Conservation (phyloP, 768 basidiomycete genomes). For the Heimioporus sp. region DNA sequence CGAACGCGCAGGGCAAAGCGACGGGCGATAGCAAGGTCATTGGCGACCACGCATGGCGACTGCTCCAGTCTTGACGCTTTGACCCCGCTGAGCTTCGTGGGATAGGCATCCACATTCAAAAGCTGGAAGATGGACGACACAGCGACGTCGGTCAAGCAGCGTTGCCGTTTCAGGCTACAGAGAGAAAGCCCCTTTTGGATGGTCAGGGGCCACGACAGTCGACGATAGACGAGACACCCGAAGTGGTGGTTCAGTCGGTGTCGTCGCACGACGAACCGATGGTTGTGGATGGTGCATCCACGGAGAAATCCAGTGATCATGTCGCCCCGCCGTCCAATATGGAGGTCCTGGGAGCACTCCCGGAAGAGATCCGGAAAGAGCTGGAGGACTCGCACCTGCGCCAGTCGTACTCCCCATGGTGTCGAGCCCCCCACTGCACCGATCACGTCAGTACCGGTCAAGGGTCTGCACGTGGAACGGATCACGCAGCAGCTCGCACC, state of each 20-base stretch:
- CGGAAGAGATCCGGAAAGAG: slow-evolving; percentile 66
- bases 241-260: slow-evolving; percentile 30
- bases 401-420: slow-evolving; percentile 49
- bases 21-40: slow-evolving; percentile 74
- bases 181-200: slow-evolving; percentile 1
- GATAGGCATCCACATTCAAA: slow-evolving; percentile 87
- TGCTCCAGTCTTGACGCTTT: slow-evolving; percentile 71
- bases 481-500: slow-evolving; percentile 64
- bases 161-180: slow-evolving; percentile 51
- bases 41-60: slow-evolving; percentile 71
- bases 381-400: slow-evolving; percentile 65
- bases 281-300: not conserved
- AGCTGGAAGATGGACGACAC: slow-evolving; percentile 58
- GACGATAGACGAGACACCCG: slow-evolving; percentile 5
- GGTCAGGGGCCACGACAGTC: slow-evolving; percentile 1
- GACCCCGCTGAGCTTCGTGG: slow-evolving; percentile 89
- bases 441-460: slow-evolving; percentile 17
- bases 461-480: slow-evolving; percentile 48
- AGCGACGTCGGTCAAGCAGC: slow-evolving; percentile 54
- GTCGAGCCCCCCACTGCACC: slow-evolving; percentile 6
- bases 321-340: slow-evolving; percentile 62
- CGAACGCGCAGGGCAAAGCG: slow-evolving; percentile 58
- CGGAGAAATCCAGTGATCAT: slow-evolving; percentile 10
- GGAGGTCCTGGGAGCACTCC: slow-evolving; percentile 68
- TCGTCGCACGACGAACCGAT: slow-evolving; percentile 31